Evolutionary conservation across 2,329 filamentous ascomycete species (phyloP), one percentile per base, ranked within the genome.

Genomic region (Arachnopeziza araneosa): DNA sequence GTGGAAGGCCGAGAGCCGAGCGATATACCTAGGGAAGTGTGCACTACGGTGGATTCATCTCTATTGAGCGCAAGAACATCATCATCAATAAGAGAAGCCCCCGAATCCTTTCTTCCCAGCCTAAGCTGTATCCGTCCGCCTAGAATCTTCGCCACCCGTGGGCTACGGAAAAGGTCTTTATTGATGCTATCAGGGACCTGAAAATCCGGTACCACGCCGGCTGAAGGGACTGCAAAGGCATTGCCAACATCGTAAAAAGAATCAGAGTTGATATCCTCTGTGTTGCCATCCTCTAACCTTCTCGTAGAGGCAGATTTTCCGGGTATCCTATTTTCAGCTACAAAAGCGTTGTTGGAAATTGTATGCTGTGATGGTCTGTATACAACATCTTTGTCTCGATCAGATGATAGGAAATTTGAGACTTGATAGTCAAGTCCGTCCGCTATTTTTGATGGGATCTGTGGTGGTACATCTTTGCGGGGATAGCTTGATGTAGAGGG

Each of bases 161-260:
- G 80, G 58, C 82, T 88, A 59, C 83, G 81, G 68, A 89, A 89
- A 0, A 88, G 72, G 64, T 84, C 80, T 5, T 80, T 79, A 67
- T 87, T 80, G 67, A 86, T 76, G 53, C 81, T 84, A 57, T 84
- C 81, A 3, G 83, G 78, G 19, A 80, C 61, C 21, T 79, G 75
- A 58, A 78, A 70, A 55, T 74, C 71, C 36, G 72, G 67, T 4
- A 74, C 59, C 32, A 65, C 61, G 50, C 69, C 63, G 6, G 59
- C 58, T 24, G 54, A 67, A 60, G 61, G 50, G 53, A 60, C 54
- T 50, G 57, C 30, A 22, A 50, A 22, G n/a, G 55, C 10, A 19
- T 49, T 55, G 32, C 48, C 73, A 69, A 19, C 74, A 74, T 64
- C 81, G 49, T 66, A 81, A 52, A 68, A 71, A 2, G 67, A 68